A percentile compares a stretch with the other conserved stretches of the same genome.
Evolutionary conservation across 768 basidiomycete genomes (phyloP).

Genomic region (Collybia sordida): DNA sequence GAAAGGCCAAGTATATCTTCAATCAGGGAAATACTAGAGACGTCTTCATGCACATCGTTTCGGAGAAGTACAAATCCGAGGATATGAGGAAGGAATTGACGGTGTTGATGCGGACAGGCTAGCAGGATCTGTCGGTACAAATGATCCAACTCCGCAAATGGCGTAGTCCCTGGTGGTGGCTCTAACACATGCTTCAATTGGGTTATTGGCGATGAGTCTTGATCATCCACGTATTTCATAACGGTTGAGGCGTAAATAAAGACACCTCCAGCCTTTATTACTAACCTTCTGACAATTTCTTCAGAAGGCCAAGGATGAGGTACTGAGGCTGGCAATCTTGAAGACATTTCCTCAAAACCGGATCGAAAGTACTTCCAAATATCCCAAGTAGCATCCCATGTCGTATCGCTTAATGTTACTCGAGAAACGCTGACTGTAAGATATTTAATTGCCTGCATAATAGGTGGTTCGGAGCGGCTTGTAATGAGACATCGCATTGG

Average conservation of each 20-base stretch:
- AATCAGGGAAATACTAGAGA: neutral
- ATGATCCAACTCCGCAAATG: slow-evolving; percentile 16
- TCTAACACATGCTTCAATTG: slow-evolving; percentile 2
- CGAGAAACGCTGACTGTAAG: neutral
- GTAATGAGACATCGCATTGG: neutral
- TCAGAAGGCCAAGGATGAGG: slow-evolving; percentile 18
- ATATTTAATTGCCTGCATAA: slow-evolving; percentile 10
- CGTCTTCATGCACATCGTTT: neutral
- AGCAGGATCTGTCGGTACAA: slow-evolving; percentile 15
- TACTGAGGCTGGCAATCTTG: neutral
- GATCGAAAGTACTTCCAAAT: neutral
- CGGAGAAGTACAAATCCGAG: neutral
- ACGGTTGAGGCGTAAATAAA: slow-evolving; percentile 24
- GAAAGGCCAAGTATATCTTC: neutral
- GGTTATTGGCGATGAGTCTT: slow-evolving; percentile 4
- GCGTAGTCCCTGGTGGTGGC: neutral
- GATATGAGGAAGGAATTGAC: neutral
- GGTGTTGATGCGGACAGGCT: neutral
- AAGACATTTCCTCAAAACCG: neutral
- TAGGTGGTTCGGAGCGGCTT: slow-evolving; percentile 17
- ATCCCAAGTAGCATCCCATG: neutral
- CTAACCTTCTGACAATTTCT: slow-evolving; percentile 9
- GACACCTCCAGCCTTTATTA: slow-evolving; percentile 19
- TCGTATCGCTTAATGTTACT: neutral
- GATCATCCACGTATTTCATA: slow-evolving; percentile 19